Evolutionary conservation across 441 rosid genomes (phyloP).

Genomic region (Populus trichocarpa): DNA sequence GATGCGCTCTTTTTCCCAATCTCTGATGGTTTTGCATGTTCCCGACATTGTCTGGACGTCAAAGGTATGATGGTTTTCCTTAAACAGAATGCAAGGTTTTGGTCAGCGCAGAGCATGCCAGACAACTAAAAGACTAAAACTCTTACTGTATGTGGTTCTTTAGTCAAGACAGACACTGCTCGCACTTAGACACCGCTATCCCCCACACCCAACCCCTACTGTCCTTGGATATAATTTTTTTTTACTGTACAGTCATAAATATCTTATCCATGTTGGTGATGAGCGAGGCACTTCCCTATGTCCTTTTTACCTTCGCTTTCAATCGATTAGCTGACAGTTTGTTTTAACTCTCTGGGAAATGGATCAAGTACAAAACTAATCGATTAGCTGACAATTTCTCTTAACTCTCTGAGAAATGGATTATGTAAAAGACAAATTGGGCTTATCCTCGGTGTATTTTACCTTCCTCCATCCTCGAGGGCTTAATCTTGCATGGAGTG

Average conservation of each 20-base stretch:
- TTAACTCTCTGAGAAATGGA: too few species aligned
- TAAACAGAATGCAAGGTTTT: constrained; percentile 47
- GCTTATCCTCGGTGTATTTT: neutral
- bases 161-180: constrained; percentile 22
- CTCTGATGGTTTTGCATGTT: constrained; percentile 76
- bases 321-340: too few species aligned
- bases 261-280: neutral
- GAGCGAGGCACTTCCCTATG: neutral
- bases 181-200: constrained; percentile 17
- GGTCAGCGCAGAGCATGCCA: constrained; percentile 52
- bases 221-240: constrained; percentile 3
- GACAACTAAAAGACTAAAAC: constrained; percentile 35
- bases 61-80: constrained; percentile 81
- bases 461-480: neutral
- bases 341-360: neutral
- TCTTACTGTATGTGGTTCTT: constrained; percentile 30
- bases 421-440: neutral
- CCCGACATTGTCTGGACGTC: constrained; percentile 74
- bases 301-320: neutral
- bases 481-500: neutral
- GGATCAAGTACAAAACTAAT: neutral
- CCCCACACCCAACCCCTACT: neutral
- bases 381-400: neutral
- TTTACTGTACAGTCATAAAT: neutral
- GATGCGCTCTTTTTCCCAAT: constrained; percentile 45